Evolutionary conservation across 2,329 filamentous ascomycete genomes (phyloP), one percentile per base, ranked within the genome.

Genomic region (Fusarium albidum): DNA sequence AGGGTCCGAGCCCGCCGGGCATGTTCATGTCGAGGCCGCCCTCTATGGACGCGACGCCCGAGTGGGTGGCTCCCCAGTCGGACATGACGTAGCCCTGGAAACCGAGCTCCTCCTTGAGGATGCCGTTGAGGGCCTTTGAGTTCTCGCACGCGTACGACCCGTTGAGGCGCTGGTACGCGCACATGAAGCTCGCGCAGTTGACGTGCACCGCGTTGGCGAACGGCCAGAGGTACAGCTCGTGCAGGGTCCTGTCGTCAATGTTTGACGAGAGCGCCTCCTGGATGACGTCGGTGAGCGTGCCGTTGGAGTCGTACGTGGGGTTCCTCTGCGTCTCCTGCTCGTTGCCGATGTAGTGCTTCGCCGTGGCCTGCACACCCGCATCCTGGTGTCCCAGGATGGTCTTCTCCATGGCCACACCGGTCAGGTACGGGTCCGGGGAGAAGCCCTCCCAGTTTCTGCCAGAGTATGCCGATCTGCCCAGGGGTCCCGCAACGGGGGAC

Each of bases 131-230:
- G 7, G 88, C 73, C 67, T 89, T 87, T 28, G 87, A 89, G 77
- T 95, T 95, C 68, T 94, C 88, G 73, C 91, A 95, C n/a, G 74
- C 82, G 64, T 92, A 92, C 10, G 86, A 91, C 71, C 91, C 91
- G 77, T 96, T 96, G 72, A 92, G 71, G 65, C 90, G 88, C 67
- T 91, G 86, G 77, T 92, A 92, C 0, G 86, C 84, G 71, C 85
- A 86, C 85, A 88, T 88, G 57, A 85, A 58, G 21, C 65, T 68
- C 4, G 71, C 60, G n/a, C 68, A 68, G 32, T 68, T 64, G 10
- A 71, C 70, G 37, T 64, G 65, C 40, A 68, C 66, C 12, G 70
- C 70, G 26, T 72, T 68, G 55, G 69, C 70, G 31, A 72, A 72
- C 6, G 70, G 70, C 70, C 70, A 72, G 29, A 72, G 70, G 60